These are phyloP conservation scores for Taphrina confusa DNA, from an alignment of 1,139 yeast genomes.

Conservation along the genomic window DNA sequence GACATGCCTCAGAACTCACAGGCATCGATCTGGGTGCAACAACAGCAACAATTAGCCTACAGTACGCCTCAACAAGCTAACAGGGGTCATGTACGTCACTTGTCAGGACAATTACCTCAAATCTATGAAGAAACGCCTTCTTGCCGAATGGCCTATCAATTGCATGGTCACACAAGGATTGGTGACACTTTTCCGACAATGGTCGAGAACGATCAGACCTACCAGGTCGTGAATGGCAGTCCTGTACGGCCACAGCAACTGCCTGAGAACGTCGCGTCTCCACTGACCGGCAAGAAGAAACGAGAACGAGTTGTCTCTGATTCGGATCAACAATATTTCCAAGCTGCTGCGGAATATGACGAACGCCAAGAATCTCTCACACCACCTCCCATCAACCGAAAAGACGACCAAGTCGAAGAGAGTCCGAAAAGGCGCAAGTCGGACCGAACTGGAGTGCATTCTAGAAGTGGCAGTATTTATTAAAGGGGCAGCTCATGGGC, in stretches of 20 bases:
- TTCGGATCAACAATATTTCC: not conserved
- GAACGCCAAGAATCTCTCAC: constrained; percentile 20
- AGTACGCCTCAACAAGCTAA: constrained; percentile 28
- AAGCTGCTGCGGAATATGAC: not conserved
- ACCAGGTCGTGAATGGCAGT: not conserved
- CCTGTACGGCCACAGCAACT: constrained; percentile 4
- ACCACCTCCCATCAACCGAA: constrained; percentile 13
- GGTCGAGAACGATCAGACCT: constrained; percentile 8
- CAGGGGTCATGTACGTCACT: constrained; percentile 12
- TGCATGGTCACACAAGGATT: constrained; percentile 19
- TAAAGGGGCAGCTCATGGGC: no score
- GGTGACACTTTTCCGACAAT: not conserved
- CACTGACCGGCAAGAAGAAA: constrained; percentile 29
- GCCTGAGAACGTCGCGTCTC: constrained; percentile 9
- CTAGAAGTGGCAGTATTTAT: constrained; percentile 16
- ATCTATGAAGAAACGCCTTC: constrained; percentile 32
- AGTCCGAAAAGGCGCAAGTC: constrained; percentile 23
- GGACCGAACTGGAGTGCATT: constrained; percentile 20
- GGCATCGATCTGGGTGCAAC: constrained; percentile 28
- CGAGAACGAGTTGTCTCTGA: constrained; percentile 23
- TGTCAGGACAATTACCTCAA: constrained; percentile 23
- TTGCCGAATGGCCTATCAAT: constrained; percentile 33
- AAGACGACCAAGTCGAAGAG: constrained; percentile 1
- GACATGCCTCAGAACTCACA: not conserved
- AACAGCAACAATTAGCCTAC: constrained; percentile 27